These are phyloP conservation scores for Colletotrichum melonis DNA, from an alignment of 2,329 filamentous ascomycete genomes.

Conservation along the genomic window DNA sequence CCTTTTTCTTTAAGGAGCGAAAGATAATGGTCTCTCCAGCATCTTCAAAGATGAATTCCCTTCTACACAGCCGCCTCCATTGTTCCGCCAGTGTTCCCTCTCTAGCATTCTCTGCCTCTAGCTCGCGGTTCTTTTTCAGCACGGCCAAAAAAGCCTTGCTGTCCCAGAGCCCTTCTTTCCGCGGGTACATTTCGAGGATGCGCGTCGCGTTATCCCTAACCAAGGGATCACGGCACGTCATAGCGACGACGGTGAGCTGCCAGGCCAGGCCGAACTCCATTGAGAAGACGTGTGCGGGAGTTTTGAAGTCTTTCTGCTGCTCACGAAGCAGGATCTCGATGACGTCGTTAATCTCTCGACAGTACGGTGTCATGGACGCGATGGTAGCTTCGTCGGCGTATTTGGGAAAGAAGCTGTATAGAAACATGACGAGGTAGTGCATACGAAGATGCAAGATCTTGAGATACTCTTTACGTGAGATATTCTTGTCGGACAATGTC, in stretches of 20 bases:
- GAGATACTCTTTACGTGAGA: conserved; percentile 39
- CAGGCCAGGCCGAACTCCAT: conserved; percentile 60
- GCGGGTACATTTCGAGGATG: conserved; percentile 53
- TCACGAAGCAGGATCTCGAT: conserved; percentile 49
- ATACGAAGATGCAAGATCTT: conserved; percentile 52
- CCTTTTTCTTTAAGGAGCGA: conserved; percentile 47
- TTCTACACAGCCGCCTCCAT: conserved; percentile 52
- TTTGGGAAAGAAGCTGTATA: conserved; percentile 51
- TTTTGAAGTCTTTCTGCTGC: conserved; percentile 33
- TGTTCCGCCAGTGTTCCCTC: conserved; percentile 49
- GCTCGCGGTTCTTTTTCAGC: conserved; percentile 48
- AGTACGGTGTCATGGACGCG: conserved; percentile 53
- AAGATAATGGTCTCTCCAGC: conserved; percentile 45
- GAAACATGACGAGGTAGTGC: conserved; percentile 53
- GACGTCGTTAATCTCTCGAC: conserved; percentile 53
- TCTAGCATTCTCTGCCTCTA: conserved; percentile 46
- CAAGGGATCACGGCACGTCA: conserved; percentile 51
- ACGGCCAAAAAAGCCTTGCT: conserved; percentile 53
- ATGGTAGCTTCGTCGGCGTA: conserved; percentile 50
- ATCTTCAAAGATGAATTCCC: conserved; percentile 55
- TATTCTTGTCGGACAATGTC: conserved; percentile 40
- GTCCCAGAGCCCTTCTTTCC: conserved; percentile 57
- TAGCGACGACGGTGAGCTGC: conserved; percentile 54
- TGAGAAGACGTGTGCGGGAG: conserved; percentile 49
- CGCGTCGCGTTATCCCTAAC: conserved; percentile 53